Evolutionary conservation across 805 yeast genomes (phyloP), one percentile per base, ranked within the genome.

Genomic region (Wickerhamiella musiphila): DNA sequence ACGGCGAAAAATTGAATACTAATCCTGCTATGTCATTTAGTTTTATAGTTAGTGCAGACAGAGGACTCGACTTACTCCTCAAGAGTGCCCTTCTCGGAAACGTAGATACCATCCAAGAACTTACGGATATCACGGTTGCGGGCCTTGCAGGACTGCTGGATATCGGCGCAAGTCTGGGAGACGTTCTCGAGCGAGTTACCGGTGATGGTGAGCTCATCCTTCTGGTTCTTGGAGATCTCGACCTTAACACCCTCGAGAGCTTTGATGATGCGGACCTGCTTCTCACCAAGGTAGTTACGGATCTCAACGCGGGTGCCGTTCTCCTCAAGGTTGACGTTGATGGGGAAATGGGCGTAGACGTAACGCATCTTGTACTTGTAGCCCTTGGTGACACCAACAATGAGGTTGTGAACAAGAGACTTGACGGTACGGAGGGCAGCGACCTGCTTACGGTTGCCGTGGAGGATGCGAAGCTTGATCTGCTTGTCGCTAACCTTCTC

Each of bases 71-170:
- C 49, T 29, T 75, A 84, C 60, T 74, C 79, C 46, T 65, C 78
- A 59, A 86, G 70, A 61, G 68, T 68, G 57, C 94, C 93, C 68
- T 78, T 78, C 69, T 78, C 92, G 50, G 95, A 84, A 56, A 86
- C 98, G 66, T 86, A 86, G 70, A 86, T 84, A 83, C 99, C 99
- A 66, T 92, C 98, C 73, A 90, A 78, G 76, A 86, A 86, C 75
- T 86, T 86, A 70, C 98, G 81, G 84, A 90, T 86, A 90, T 86
- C 98, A 86, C 90, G 90, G 90, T 86, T 86, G 73, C 94, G 79
- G 60, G 83, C 96, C 65, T 92, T 75, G 73, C 95, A 83, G 65
- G 73, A 73, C 71, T 86, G 96, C 68, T 86, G 94, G 56, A 90
- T 72, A 60, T 83, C 94, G 56, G 98, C 98, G 65, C 93, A 90